Conservation (phyloP, 345 rosid species). For the Euphorbia lathyris region DNA sequence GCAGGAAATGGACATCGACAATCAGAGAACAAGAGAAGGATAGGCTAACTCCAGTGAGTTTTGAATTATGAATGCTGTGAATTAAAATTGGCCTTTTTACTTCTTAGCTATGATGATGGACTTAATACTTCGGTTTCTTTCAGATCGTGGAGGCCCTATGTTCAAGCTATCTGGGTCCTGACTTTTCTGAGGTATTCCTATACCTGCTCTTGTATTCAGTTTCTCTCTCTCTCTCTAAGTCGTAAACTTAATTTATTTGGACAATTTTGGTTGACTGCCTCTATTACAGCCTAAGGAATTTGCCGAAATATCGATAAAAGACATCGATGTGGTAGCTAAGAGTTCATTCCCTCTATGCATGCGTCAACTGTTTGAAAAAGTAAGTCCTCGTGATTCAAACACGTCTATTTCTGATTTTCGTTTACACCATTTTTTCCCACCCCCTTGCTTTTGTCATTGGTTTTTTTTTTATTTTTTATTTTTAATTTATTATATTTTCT, state of each 20-base stretch:
- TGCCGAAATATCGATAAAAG: slow-evolving; percentile 72
- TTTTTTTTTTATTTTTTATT: background rate
- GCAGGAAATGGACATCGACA: slow-evolving; percentile 86
- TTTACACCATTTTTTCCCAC: background rate
- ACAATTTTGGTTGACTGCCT: slow-evolving; percentile 16
- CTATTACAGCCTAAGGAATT: slow-evolving; percentile 58
- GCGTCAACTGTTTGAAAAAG: slow-evolving; percentile 88
- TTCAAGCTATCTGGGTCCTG: slow-evolving; percentile 82
- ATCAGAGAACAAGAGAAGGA: slow-evolving; percentile 82
- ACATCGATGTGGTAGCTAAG: slow-evolving; percentile 67
- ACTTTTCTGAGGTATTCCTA: slow-evolving; percentile 70
- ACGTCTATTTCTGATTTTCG: background rate
- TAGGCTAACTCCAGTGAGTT: slow-evolving; percentile 79
- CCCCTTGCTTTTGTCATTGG: background rate
- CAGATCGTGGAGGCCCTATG: slow-evolving; percentile 83
- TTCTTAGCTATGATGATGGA: slow-evolving; percentile 8
- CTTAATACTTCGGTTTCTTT: slow-evolving; percentile 13
- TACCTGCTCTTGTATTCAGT: slow-evolving; percentile 5
- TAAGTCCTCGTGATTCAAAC: slow-evolving; percentile 19
- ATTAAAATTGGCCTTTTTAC: background rate
- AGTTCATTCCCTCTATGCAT: slow-evolving; percentile 92
- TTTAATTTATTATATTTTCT: too few species aligned
- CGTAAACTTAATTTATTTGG: slow-evolving; percentile 11
- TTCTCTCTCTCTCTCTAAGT: background rate
- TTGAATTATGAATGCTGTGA: slow-evolving; percentile 15